Evolutionary conservation across 1,139 yeast genomes (phyloP), one percentile per base, ranked within the genome.

Genomic region (Candida smagusa): DNA sequence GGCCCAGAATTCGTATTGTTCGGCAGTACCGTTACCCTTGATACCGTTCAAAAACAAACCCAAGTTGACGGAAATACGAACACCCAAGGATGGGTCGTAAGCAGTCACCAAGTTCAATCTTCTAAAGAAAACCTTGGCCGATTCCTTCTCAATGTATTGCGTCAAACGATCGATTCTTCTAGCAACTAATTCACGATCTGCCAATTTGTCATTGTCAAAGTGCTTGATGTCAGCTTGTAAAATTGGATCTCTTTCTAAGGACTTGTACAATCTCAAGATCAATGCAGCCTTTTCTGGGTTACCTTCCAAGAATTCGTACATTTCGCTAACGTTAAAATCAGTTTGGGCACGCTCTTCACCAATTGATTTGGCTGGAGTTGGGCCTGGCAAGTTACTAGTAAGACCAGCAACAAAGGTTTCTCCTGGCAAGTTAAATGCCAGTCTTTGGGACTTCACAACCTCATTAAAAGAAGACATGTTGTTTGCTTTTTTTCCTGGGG

Each of bases 1-100:
- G 38, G 87, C 72, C 96, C 96, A 89, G 64, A 77, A 88, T 27
- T 77, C 63, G 63, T 53, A 77, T 66, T 73, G 84, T 26, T 63
- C 75, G 31, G 65, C 48, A 9, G 92, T 81, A 47, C 92, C 94
- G 44, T 82, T 80, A 37, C 92, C 90, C 49, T 75, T 77, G 43
- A 84, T 63, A 46, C 89, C 81, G 48, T 78, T 77, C 48, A 82
- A 68, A 56, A 84, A 84, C 41, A 84, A 69, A 5, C 88, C 89
- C 53, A 79, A 68, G 61, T 84, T 86, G 38, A 84, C 84, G 35
- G 85, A 58, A 47, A 73, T 53, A 53, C 73, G 54, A 44, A 65
- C 69, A 38, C 62, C 85, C 32, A 79, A 59, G 44, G 88, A 73
- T 16, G 92, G 86, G 44, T 79, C 74, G 43, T 56, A 71, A 24